Base-by-base conservation (phyloP, 139 green algal species). In the Picochlorum sp. region DNA sequence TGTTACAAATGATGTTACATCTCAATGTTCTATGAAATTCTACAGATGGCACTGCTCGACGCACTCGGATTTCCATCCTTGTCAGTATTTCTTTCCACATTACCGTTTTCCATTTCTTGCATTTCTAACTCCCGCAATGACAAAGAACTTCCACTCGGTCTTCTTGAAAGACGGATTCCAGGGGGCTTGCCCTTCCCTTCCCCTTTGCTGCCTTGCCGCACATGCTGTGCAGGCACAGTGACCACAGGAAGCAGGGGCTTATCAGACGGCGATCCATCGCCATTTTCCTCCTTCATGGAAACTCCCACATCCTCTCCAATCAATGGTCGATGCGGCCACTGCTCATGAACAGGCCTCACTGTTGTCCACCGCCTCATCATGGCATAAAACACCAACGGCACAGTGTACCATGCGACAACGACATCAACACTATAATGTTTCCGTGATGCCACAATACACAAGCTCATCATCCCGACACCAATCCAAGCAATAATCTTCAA, bases 361-460 rank as follows among this genome's bases (percentile, higher is more conserved):
- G 79, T 91, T 15, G 83, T 90, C 83, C 83, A 91, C 4, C 81
- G 69, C 34, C 76, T 62, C 34, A 85, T 79, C 74, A 91, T 80
- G 6, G 79, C 68, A 63, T 86, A 88, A 73, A 92, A 96, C 23
- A 95, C 86, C 49, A 96, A 75, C 1, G 88, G 88, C 37, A 94
- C 85, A 6, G 83, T 88, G 65, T 94, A 95, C 81, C 81, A 89
- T 15, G 83, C 83, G 3, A 89, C 75, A 11, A 87, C 63, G 9
- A 92, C 77, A 64, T 92, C 85, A 24, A 89, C 85, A 11, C 77
- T 87, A 76, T 96, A 96, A 78, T 96, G 89, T 79, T 96, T 96
- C 30, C 85, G 75, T 15, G 81, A 90, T 6, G 89, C 88, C 1
- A 96, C 71, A 54, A 96, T 96, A 44, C 95, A 83, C 4, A 90